phyloP scores from a whole-genome alignment of 2,329 filamentous ascomycete species.

The Aspergillus viridinutans region DNA sequence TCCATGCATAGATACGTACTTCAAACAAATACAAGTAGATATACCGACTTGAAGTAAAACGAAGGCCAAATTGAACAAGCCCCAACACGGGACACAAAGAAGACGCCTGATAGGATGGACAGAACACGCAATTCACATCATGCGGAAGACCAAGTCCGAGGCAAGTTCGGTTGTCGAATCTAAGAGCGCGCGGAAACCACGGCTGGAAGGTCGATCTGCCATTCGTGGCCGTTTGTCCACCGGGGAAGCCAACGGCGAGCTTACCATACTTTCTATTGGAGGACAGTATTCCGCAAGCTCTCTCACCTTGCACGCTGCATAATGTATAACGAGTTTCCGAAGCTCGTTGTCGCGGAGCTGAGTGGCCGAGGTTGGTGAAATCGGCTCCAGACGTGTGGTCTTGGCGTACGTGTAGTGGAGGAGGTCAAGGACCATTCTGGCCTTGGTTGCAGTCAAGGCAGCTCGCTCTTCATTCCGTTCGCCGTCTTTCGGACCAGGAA shows the following conservation, averaged over 20 bases:
- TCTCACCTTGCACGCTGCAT: conserved; percentile 38
- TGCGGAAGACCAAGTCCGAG: conserved; percentile 39
- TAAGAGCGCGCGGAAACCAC: conserved; percentile 33
- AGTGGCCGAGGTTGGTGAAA: conserved; percentile 31
- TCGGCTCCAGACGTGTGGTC: conserved; percentile 38
- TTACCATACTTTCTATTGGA: conserved; percentile 21
- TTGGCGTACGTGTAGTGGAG: conserved; percentile 38
- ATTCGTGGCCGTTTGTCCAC: conserved; percentile 16
- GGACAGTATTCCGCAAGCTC: conserved; percentile 34
- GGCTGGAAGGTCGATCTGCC: conserved; percentile 13
- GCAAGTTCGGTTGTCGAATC: conserved; percentile 38
- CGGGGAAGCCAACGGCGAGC: conserved; percentile 16
- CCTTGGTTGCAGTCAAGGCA: conserved; percentile 25
- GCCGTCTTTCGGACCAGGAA: conserved; percentile 16
- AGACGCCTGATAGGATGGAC: background rate
- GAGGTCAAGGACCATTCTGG: conserved; percentile 34
- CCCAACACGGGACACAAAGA: conserved; percentile 9
- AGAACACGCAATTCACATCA: conserved; percentile 34
- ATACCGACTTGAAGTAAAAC: background rate
- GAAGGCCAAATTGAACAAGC: background rate
- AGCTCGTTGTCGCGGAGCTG: conserved; percentile 38
- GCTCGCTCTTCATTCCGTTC: conserved; percentile 17
- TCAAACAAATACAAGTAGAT: background rate
- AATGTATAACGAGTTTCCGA: conserved; percentile 38
- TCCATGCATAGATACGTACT: background rate